These are phyloP conservation scores for Yamadazyma spencermartinsiae DNA, from an alignment of 1,139 yeast species.

Conservation along the genomic window DNA sequence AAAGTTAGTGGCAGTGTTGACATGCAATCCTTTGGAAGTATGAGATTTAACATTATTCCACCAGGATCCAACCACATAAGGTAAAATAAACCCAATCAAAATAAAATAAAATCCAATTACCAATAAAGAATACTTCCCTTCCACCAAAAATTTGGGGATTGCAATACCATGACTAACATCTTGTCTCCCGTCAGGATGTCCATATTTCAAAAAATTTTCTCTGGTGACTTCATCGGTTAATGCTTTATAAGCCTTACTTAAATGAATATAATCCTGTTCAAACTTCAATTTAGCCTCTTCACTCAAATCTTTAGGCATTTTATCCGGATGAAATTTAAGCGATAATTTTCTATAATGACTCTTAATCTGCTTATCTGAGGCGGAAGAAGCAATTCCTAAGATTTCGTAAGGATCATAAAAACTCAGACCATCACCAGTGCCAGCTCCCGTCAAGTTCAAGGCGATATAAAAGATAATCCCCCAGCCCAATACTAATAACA, in stretches of 20 bases:
- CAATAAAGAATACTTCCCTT: slow-evolving; percentile 72
- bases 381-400: slow-evolving; percentile 68
- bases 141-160: slow-evolving; percentile 86
- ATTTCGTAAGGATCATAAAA: slow-evolving; percentile 90
- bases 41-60: slow-evolving; percentile 82
- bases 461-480: slow-evolving; percentile 51
- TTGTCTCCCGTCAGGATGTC: slow-evolving; percentile 98
- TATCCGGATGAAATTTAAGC: slow-evolving; percentile 91
- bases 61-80: slow-evolving; percentile 81
- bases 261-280: slow-evolving; percentile 77
- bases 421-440: slow-evolving; percentile 36
- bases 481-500: slow-evolving; percentile 70
- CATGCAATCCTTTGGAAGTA: slow-evolving; percentile 82
- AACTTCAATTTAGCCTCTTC: slow-evolving; percentile 55
- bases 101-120: slow-evolving; percentile 65
- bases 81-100: slow-evolving; percentile 76
- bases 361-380: slow-evolving; percentile 76
- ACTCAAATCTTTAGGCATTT: slow-evolving; percentile 68
- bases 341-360: slow-evolving; percentile 84
- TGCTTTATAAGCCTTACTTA: slow-evolving; percentile 92
- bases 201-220: slow-evolving; percentile 81
- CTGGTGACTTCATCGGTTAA: slow-evolving; percentile 86
- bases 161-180: slow-evolving; percentile 96
- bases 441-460: slow-evolving; percentile 45
- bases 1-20: slow-evolving; percentile 75